Base-by-base conservation (phyloP, 257 asterid genomes). In the Knoxia roxburghii region DNA sequence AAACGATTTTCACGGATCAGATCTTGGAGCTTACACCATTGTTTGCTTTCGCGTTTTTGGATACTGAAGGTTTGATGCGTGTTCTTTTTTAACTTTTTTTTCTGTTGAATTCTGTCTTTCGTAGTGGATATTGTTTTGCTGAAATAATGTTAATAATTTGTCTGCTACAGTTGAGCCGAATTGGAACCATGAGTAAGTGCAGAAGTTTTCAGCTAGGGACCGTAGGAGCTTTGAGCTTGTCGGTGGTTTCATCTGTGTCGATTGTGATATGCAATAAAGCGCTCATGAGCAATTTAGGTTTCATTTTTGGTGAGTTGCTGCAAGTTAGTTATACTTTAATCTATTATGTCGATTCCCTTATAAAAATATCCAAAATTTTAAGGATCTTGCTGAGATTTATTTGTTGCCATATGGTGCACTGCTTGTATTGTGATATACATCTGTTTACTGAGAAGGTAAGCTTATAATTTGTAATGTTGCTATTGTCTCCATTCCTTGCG, bases 221-320 rank as follows among this genome's bases (percentile, higher is more conserved):
- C 55, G 60, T 88, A 9, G 96, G 97, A 56, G 96, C 96, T 62
- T 78, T 88, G 80, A 73, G 82, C 69, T 75, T 90, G 67, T 88
- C 97, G 50, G 97, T 88, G 77, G 86, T 90, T 69, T 87, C 95
- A 0, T 87, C 95, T 17, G 95, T 90, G 45, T 87, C 95, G 13
- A 87, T 87, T 33, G 97, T 86, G 77, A 90, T 90, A 50, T 90
- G 94, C 61, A 90, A 90, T 64, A 87, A 90, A 73, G 93, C 95
- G 73, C 96, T 88, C 43, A 88, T 88, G 95, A 90, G 95, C 82
- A 60, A 81, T 51, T 70, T 90, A 58, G 84, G 89, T 75, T 88
- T 90, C 72, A 88, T 75, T 69, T 90, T 90, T 39, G 95, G 97
- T 86, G 78, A 86, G 94, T 68, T 39, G 68, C 48, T n/a, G 68